These are phyloP conservation scores for Thalassia testudinum DNA, from an alignment of 116 monocot species.

Conservation along the genomic window DNA sequence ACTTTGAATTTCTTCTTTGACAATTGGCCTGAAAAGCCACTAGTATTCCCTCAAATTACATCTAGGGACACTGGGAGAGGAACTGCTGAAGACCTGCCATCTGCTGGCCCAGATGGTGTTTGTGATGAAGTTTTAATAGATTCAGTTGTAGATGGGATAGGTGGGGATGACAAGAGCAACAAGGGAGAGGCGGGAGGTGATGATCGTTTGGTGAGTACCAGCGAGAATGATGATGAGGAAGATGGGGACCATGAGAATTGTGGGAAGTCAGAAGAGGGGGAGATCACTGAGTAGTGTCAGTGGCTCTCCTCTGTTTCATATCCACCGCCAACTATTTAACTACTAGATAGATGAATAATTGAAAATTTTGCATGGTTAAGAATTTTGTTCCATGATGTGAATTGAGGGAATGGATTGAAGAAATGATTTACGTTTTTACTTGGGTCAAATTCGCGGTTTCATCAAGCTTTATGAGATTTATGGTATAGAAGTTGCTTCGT, in stretches of 20 bases:
- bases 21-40: constrained; percentile 25
- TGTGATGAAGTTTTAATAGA: background rate
- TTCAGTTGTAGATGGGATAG: background rate
- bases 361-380: no score
- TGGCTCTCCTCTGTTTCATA: no score
- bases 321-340: no score
- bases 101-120: background rate
- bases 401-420: no score
- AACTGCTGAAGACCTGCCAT: background rate
- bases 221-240: background rate
- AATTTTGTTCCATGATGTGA: no score
- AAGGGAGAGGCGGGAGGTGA: background rate
- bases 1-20: constrained; percentile 73
- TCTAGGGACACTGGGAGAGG: constrained; percentile 6
- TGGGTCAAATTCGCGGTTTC: no score
- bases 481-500: no score
- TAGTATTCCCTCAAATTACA: constrained; percentile 34
- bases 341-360: no score
- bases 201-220: background rate
- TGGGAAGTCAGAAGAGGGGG: background rate
- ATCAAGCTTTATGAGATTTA: no score
- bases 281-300: background rate
- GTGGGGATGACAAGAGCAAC: background rate
- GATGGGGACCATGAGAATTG: background rate
- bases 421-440: no score